Evolutionary conservation across 495 filamentous ascomycete genomes (phyloP).

Genomic region (Cairneyella variabilis): DNA sequence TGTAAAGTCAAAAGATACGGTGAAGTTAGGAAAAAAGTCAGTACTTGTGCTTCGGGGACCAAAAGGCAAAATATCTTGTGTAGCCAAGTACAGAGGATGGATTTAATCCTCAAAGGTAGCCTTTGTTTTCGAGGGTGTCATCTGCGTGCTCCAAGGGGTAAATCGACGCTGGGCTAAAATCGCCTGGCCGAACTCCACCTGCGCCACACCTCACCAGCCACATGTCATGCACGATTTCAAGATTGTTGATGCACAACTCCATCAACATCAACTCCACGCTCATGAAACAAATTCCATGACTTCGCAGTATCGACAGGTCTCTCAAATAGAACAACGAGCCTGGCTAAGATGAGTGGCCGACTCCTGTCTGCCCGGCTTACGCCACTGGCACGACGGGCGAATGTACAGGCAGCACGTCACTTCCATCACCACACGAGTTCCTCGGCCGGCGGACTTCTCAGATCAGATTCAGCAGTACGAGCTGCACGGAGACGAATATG

Average conservation of each 20-base stretch:
- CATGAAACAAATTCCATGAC: slow-evolving; percentile 19
- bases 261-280: slow-evolving; percentile 5
- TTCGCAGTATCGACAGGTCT: slow-evolving; percentile 5
- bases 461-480: slow-evolving; percentile 57
- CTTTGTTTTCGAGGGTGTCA: slow-evolving; percentile 5
- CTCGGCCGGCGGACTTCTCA: slow-evolving; percentile 64
- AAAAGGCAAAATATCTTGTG: no score
- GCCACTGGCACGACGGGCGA: slow-evolving; percentile 55
- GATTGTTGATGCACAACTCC: background rate
- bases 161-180: no score
- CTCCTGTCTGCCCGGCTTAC: slow-evolving; percentile 65
- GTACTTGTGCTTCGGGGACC: background rate
- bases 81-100: no score
- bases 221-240: slow-evolving; percentile 14
- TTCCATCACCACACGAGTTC: slow-evolving; percentile 56
- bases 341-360: slow-evolving; percentile 71
- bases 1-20: background rate
- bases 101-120: no score
- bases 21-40: background rate
- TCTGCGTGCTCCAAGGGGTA: no score
- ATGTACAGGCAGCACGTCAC: slow-evolving; percentile 57
- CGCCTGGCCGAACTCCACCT: no score
- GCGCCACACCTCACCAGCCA: slow-evolving; percentile 22
- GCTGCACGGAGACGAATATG: slow-evolving; percentile 60
- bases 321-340: no score